Evolutionary conservation across 2,329 filamentous ascomycete genomes (phyloP).

Genomic region (Endocalyx cinctus): DNA sequence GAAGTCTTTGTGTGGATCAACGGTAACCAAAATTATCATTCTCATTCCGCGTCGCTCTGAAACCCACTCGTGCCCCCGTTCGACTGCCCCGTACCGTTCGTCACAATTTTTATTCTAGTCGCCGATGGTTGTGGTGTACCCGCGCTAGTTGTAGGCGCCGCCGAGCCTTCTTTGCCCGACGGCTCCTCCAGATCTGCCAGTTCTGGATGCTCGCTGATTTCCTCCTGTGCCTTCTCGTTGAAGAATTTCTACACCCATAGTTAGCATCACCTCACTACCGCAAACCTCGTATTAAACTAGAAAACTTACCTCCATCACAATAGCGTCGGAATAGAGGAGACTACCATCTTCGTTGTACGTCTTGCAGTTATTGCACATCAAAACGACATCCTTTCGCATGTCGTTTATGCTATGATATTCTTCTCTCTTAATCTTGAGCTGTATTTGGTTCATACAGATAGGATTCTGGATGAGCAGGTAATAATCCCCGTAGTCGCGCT

Average conservation of each 20-base stretch:
- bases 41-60: constrained; percentile 26
- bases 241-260: constrained; percentile 47
- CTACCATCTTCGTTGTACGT: constrained; percentile 97
- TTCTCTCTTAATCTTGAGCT: constrained; percentile 92
- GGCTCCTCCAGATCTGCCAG: constrained; percentile 51
- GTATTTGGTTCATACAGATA: constrained; percentile 94
- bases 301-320: constrained; percentile 77
- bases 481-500: constrained; percentile 89
- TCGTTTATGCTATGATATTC: constrained; percentile 81
- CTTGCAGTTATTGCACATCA: constrained; percentile 86
- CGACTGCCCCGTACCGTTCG: constrained; percentile 22
- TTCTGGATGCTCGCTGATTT: constrained; percentile 49
- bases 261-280: constrained; percentile 73
- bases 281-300: constrained; percentile 89
- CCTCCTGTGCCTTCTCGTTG: constrained; percentile 47
- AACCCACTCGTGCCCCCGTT: constrained; percentile 16
- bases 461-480: constrained; percentile 89
- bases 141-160: constrained; percentile 51
- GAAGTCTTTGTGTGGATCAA: no score
- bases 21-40: background rate
- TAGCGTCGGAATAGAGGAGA: constrained; percentile 86
- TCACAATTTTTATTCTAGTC: constrained; percentile 64
- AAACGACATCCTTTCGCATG: constrained; percentile 74
- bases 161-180: constrained; percentile 34
- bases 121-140: constrained; percentile 61